Percentiles rank a stretch among this genome's conserved stretches.
These are phyloP conservation scores for Nemania bipapillata DNA, from an alignment of 2,329 filamentous ascomycete species.

Conservation along the genomic window DNA sequence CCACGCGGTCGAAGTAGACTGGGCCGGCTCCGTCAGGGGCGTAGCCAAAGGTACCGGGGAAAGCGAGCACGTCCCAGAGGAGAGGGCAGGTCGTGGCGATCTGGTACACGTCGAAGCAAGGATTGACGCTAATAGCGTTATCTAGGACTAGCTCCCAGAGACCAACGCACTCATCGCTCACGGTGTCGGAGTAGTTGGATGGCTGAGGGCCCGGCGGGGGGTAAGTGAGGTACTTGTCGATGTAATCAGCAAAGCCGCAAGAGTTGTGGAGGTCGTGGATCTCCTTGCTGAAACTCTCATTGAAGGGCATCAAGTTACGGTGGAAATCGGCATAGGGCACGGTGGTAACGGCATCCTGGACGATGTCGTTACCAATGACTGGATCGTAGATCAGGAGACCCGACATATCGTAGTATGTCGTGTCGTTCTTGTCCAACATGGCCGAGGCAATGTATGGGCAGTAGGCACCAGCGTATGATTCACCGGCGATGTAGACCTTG, in stretches of 20 bases:
- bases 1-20: constrained; percentile 77
- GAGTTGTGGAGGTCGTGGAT: constrained; percentile 62
- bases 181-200: constrained; percentile 55
- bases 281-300: constrained; percentile 64
- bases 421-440: constrained; percentile 61
- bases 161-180: constrained; percentile 61
- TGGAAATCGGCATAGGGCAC: constrained; percentile 68
- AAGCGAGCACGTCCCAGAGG: constrained; percentile 66
- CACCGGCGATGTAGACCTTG: constrained; percentile 66
- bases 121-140: constrained; percentile 66
- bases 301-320: constrained; percentile 65
- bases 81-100: constrained; percentile 74
- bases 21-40: constrained; percentile 65
- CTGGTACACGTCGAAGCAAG: constrained; percentile 77
- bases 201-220: constrained; percentile 70
- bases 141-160: constrained; percentile 64
- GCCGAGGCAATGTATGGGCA: constrained; percentile 67
- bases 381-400: constrained; percentile 74
- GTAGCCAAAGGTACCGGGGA: constrained; percentile 73
- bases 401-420: constrained; percentile 62
- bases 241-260: constrained; percentile 68
- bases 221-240: constrained; percentile 67
- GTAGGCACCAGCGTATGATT: constrained; percentile 65
- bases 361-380: constrained; percentile 63
- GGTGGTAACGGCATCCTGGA: constrained; percentile 57